These are phyloP conservation scores for Emergomyces pasteurianus DNA, from an alignment of 2,329 filamentous ascomycete species.

Conservation along the genomic window DNA sequence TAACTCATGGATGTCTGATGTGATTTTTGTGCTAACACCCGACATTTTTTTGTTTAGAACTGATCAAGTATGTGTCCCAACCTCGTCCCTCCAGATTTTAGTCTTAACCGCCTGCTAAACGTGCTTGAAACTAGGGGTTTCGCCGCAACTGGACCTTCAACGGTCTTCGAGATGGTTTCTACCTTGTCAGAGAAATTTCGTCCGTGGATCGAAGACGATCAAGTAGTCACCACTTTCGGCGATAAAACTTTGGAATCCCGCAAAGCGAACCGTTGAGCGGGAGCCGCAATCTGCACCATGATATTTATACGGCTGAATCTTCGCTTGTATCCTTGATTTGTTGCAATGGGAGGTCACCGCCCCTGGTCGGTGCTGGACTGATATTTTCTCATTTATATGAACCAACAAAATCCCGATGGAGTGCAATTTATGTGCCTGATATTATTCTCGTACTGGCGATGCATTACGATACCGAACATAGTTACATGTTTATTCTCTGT, in stretches of 20 bases:
- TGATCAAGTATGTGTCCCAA: conserved; percentile 31
- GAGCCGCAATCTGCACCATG: not conserved
- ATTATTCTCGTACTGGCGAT: not conserved
- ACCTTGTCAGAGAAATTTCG: conserved; percentile 49
- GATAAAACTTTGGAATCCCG: not conserved
- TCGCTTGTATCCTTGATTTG: not conserved
- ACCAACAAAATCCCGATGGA: not conserved
- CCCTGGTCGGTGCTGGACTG: not conserved
- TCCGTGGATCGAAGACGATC: conserved; percentile 64
- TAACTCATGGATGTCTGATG: not conserved
- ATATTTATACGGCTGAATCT: not conserved
- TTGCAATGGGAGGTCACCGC: not conserved
- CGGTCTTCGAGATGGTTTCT: conserved; percentile 56
- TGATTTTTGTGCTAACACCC: conserved; percentile 9
- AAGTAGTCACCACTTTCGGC: conserved; percentile 44
- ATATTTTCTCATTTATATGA: not conserved
- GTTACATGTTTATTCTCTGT: not conserved
- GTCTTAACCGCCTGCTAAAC: conserved; percentile 17
- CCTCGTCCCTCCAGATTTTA: not conserved
- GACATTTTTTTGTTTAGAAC: conserved; percentile 15
- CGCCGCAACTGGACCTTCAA: conserved; percentile 58
- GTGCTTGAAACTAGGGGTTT: conserved; percentile 50
- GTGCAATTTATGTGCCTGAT: not conserved
- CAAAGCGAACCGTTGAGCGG: not conserved
- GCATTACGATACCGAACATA: not conserved